Evolutionary conservation across 2,329 filamentous ascomycete genomes (phyloP), one percentile per base, ranked within the genome.

Genomic region (Aureobasidium pullulans): DNA sequence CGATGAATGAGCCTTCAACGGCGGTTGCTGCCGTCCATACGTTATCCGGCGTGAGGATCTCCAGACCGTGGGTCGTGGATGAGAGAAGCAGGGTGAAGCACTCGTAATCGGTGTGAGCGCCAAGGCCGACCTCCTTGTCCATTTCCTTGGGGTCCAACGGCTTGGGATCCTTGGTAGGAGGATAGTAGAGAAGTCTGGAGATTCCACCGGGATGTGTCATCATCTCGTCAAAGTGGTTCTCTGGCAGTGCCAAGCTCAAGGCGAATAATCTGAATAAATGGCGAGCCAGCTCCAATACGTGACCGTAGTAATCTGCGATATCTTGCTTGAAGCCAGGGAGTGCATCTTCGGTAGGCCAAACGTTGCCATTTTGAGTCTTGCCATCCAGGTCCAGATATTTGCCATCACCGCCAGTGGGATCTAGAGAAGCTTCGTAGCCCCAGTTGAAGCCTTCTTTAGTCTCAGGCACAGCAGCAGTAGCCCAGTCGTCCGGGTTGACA

Each of bases 1-100:
- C 76, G 11, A 79, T 76, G 60, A 77, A 79, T 0, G 73, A 70
- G 7, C 74, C 77, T 1, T 69, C 68, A 0, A 76, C 66, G 0
- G 77, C 77, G 50, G 76, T 70, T 0, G 75, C 76, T 36, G 71
- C 66, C 0, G 78, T 67, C 77, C 76, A 79, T 0, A 61, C 65
- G 4, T 69, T 69, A 37, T 73, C 68, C 62, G 73, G 73, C 54
- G 71, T 70, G 15, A 66, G 60, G 10, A 78, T 75, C 62, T 79
- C 74, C 0, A 79, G 66, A 3, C 71, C 71, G 0, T 74, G 75
- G 10, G 42, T 42, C 1, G 71, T 65, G 60, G 78, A 76, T 0
- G 75, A 70, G 13, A 77, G 70, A 2, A 79, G 69, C 3, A 79
- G 71, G 0, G 77, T 79, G 10, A 78, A 72, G 63, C 76, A 78